Evolutionary conservation across 495 filamentous ascomycete species (phyloP).

Genomic region (Annulohypoxylon stygium): DNA sequence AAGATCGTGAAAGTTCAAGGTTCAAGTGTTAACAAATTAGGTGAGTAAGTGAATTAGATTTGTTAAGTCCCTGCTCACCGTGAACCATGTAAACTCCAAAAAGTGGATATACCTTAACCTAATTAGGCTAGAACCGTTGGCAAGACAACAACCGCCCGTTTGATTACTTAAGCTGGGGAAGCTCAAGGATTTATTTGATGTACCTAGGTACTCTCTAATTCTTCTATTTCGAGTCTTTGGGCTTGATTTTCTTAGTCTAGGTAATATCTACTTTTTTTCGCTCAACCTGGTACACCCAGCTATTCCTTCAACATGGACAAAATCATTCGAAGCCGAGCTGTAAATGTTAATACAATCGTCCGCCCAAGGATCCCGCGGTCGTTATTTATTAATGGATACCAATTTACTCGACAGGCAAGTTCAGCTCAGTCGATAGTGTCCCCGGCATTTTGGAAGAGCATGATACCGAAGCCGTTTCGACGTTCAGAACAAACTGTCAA

Average conservation of each 20-base stretch:
- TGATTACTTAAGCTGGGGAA: not conserved
- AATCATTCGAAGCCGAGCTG: slow-evolving; percentile 31
- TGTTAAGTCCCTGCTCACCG: not conserved
- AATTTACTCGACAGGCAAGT: slow-evolving; percentile 41
- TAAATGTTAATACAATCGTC: slow-evolving; percentile 14
- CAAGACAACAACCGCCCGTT: not conserved
- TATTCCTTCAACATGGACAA: slow-evolving; percentile 40
- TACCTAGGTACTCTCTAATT: not conserved
- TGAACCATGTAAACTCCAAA: slow-evolving; percentile 13
- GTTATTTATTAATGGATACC: slow-evolving; percentile 17
- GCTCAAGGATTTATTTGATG: not conserved
- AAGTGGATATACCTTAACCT: not conserved
- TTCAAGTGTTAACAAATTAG: not conserved
- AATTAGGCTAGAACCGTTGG: not conserved
- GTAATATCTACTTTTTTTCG: not conserved
- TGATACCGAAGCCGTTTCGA: slow-evolving; percentile 69
- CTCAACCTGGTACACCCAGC: not conserved
- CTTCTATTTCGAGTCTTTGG: not conserved
- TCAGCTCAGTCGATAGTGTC: slow-evolving; percentile 70
- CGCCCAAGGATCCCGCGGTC: not conserved
- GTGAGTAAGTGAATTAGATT: not conserved
- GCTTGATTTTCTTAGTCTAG: not conserved
- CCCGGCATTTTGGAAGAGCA: slow-evolving; percentile 75
- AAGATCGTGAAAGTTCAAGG: slow-evolving; percentile 5
- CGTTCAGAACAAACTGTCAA: slow-evolving; percentile 27